Evolutionary conservation across 2,329 filamentous ascomycete species (phyloP).

Genomic region (Aureobasidium melanogenum): DNA sequence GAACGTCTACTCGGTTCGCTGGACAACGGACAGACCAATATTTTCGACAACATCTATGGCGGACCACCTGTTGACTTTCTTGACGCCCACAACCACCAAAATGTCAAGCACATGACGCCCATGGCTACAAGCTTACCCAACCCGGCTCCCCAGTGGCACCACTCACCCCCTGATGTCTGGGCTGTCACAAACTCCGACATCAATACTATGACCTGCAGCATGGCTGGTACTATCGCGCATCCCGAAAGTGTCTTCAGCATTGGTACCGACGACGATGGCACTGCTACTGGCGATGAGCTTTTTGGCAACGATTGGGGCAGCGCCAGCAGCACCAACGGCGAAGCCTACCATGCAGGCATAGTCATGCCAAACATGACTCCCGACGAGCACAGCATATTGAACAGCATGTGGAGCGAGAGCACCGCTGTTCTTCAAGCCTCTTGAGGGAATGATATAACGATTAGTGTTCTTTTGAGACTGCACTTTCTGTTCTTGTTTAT

Average conservation of each 20-base stretch:
- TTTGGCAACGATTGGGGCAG: conserved; percentile 21
- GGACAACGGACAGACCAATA: conserved; percentile 69
- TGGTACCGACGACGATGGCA: conserved; percentile 49
- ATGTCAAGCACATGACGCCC: not conserved
- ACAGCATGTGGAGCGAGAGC: conserved; percentile 3
- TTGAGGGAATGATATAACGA: not conserved
- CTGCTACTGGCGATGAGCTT: conserved; percentile 44
- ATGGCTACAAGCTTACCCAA: not conserved
- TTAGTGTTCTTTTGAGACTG: not conserved
- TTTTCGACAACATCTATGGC: conserved; percentile 77
- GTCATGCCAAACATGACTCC: conserved; percentile 21
- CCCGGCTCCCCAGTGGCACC: conserved; percentile 12
- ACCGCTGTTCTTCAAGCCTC: not conserved
- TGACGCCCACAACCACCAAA: conserved; percentile 13
- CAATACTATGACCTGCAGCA: not conserved
- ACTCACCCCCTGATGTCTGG: conserved; percentile 23
- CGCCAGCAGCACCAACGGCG: conserved; percentile 15
- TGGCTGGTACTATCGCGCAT: conserved; percentile 21
- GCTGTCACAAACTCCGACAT: conserved; percentile 13
- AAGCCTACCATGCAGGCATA: conserved; percentile 21
- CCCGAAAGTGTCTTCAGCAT: conserved; percentile 51
- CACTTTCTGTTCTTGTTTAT: not conserved
- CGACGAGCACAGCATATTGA: conserved; percentile 15
- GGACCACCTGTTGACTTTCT: conserved; percentile 44
- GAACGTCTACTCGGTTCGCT: conserved; percentile 71